Conservation (phyloP, 495 filamentous ascomycete species). For the Trichocladium uniseriatum region DNA sequence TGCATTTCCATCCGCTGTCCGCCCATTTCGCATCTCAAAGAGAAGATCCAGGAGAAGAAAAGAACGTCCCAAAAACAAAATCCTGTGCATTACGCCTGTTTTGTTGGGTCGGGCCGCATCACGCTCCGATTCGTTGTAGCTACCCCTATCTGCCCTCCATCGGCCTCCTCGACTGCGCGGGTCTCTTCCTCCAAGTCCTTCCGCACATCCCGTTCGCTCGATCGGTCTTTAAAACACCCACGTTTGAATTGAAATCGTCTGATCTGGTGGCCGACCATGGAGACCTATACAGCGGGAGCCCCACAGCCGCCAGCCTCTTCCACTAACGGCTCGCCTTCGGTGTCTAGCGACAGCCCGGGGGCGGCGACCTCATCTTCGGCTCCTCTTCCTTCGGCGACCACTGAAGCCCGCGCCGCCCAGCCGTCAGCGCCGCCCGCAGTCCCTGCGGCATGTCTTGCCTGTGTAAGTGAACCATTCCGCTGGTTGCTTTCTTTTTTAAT, state of each 20-base stretch:
- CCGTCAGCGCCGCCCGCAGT: constrained; percentile 31
- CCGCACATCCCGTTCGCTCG: background rate
- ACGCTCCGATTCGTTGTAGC: too few species aligned
- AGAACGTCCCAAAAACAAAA: background rate
- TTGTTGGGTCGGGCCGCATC: background rate
- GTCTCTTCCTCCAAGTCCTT: background rate
- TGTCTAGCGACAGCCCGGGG: constrained; percentile 25
- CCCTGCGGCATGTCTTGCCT: constrained; percentile 40
- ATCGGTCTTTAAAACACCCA: background rate
- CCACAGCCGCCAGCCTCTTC: constrained; percentile 24
- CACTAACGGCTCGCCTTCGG: constrained; percentile 26
- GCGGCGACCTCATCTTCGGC: constrained; percentile 25
- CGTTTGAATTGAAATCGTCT: constrained; percentile 3
- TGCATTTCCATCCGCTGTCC: background rate
- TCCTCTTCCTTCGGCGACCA: constrained; percentile 24
- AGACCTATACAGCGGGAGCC: constrained; percentile 25
- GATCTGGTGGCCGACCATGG: constrained; percentile 26
- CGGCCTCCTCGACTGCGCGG: background rate
- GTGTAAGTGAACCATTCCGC: constrained; percentile 31
- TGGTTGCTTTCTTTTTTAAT: constrained; percentile 17
- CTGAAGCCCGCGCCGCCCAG: constrained; percentile 20
- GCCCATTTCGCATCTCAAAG: too few species aligned
- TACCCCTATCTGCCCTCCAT: background rate
- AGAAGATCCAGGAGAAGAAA: too few species aligned
- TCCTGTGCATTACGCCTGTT: background rate